Evolutionary conservation across 768 basidiomycete species (phyloP).

Genomic region (Leccinum obscurum): DNA sequence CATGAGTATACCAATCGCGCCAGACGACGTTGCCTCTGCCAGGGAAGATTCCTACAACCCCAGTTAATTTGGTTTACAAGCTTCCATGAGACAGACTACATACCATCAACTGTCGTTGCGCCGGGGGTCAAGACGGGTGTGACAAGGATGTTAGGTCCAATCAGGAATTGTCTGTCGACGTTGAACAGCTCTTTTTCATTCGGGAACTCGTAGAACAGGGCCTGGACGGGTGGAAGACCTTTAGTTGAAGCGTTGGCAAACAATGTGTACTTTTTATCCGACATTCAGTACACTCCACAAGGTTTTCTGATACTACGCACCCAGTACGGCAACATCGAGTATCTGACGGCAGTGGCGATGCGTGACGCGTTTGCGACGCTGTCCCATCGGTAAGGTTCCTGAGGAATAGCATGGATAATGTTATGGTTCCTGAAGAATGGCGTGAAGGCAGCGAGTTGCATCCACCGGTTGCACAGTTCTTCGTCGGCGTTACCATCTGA

Average conservation of each 20-base stretch:
- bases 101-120: conserved; percentile 65
- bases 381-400: conserved; percentile 82
- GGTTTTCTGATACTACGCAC: conserved; percentile 37
- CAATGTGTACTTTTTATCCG: conserved; percentile 56
- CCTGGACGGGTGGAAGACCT: conserved; percentile 71
- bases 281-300: neutral
- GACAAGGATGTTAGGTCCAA: conserved; percentile 70
- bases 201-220: conserved; percentile 80
- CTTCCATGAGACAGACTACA: conserved; percentile 7
- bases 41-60: conserved; percentile 56
- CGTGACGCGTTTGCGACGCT: conserved; percentile 74
- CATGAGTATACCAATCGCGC: conserved; percentile 77
- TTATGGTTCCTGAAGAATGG: conserved; percentile 87
- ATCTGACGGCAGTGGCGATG: conserved; percentile 69
- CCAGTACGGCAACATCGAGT: conserved; percentile 78
- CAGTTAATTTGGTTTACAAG: neutral
- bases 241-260: conserved; percentile 65
- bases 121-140: conserved; percentile 75
- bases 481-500: conserved; percentile 65
- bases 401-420: conserved; percentile 59
- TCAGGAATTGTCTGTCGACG: conserved; percentile 68
- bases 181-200: conserved; percentile 62
- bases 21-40: conserved; percentile 57
- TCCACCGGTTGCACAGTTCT: conserved; percentile 83
- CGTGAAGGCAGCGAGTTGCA: conserved; percentile 79